Evolutionary conservation across 306 rosid genomes (phyloP).

Genomic region (Corylus avellana): DNA sequence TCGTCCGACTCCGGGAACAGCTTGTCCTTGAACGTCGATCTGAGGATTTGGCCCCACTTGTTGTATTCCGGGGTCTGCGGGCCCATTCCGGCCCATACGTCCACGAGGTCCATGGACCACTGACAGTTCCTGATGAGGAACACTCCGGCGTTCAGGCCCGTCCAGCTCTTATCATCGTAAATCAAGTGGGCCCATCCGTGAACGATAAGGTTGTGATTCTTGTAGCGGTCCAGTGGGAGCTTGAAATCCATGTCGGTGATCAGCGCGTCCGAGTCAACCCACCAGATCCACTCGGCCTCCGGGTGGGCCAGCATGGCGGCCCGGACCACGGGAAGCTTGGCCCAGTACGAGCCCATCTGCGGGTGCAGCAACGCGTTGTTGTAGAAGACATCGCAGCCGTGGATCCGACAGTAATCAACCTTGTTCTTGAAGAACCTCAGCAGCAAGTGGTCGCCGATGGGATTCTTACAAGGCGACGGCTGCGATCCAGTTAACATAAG

Average conservation of each 20-base stretch:
- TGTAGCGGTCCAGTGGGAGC: constrained; percentile 63
- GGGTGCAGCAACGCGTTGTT: constrained; percentile 69
- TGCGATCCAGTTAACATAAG: constrained; percentile 78
- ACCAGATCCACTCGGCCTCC: constrained; percentile 95
- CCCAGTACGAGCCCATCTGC: constrained; percentile 71
- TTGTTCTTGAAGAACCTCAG: constrained; percentile 77
- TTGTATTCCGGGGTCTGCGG: constrained; percentile 70
- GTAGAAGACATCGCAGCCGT: constrained; percentile 71
- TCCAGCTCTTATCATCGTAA: constrained; percentile 69
- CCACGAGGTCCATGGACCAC: constrained; percentile 84
- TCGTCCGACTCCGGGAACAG: constrained; percentile 82
- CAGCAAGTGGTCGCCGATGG: constrained; percentile 71
- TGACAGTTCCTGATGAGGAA: constrained; percentile 78
- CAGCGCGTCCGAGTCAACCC: constrained; percentile 94
- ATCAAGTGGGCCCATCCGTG: constrained; percentile 76
- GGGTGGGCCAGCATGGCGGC: constrained; percentile 94
- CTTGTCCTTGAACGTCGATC: constrained; percentile 71
- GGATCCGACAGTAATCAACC: constrained; percentile 75
- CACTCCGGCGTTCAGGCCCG: constrained; percentile 92
- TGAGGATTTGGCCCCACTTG: constrained; percentile 60
- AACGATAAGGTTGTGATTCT: constrained; percentile 56
- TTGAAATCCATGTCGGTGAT: constrained; percentile 89
- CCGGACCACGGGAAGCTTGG: constrained; percentile 71
- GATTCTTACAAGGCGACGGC: constrained; percentile 64
- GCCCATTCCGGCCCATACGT: constrained; percentile 85